Base-by-base conservation (phyloP, 345 rosid species). In the Heritiera fomes region DNA sequence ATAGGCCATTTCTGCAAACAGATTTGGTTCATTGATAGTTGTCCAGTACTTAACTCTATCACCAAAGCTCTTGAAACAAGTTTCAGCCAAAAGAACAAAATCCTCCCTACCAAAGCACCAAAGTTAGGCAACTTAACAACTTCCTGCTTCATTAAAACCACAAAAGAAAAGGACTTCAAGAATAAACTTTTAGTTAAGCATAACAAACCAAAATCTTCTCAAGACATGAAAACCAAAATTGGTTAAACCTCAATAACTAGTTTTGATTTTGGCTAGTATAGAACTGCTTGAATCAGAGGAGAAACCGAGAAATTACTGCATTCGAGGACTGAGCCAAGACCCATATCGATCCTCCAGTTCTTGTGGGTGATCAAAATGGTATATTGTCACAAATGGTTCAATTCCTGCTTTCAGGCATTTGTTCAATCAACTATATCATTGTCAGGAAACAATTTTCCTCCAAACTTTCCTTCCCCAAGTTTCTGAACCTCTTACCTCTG, bases 321-420 rank as follows among this genome's bases (percentile, higher is more conserved):
- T 87, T 3, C 32, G 75, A 76, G 88, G 87, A 71, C 83, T 83
- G 75, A 85, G 87, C 85, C 88, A 85, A 50, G 82, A 75, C 15
- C 83, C 84, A 65, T 83, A 87, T 85, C 53, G 80, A 30, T 87
- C 84, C 71, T 73, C 85, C 10, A 85, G 80, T 77, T 85, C 85
- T 79, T 76, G 83, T 58, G 87, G 90, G 20, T 68, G 47, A 75
- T 87, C 88, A 65, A 73, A 80, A 52, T 87, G 90, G 38, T 72
- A 69, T 40, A 85, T 78, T 38, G 90, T 83, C 75, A 87, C 87
- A 67, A 87, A 87, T 30, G 90, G 90, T 78, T 87, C 84, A 14
- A 83, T 87, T 69, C 88, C 87, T 85, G 79, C 84, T 82, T 20
- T 71, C 49, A 58, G 15, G 46, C 74, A 75, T 52, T 71, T 34